Base-by-base conservation (phyloP, 2,329 filamentous ascomycete species). In the Thelonectria discophora region DNA sequence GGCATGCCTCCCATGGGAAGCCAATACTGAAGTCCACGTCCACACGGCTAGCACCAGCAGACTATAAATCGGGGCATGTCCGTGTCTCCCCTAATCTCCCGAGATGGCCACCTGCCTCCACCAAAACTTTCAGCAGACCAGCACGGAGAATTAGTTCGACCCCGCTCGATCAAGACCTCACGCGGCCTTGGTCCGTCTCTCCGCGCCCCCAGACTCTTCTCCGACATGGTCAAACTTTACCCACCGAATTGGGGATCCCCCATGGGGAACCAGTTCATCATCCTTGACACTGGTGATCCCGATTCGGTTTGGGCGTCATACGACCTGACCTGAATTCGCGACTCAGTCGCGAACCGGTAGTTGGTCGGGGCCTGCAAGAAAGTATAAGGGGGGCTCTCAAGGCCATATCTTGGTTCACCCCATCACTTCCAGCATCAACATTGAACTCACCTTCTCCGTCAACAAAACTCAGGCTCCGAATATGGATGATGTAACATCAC, bases 231-330 rank as follows among this genome's bases (percentile, higher is more conserved):
- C 24, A 24, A 34, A 21, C n/a, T 39, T 34, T 12, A 42, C 34
- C 32, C n/a, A 7, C 24, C 40, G 13, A 42, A 30, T 17, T 48
- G 27, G 48, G 34, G 27, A 54, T 42, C 47, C 56, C 56, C 56
- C 56, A 18, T 53, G 56, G 56, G 56, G 56, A 59, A 59, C 50
- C 15, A 5, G 55, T 34, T 17, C 32, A 46, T 17, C 47, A 45
- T n/a, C 32, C 37, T 48, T 20, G 34, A 37, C 8, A 11, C 10
- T 42, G 24, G 15, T 27, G 12, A 30, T 18, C 45, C 27, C 27
- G 45, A 56, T 27, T 32, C 24, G 12, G 20, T 18, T 12, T 20
- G 30, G 18, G 40, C 20, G 53, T 56, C 55, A 58, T 52, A 42
- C 55, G 47, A 58, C 48, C 27, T 43, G 40, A 18, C 40, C 10